Conservation (phyloP, 1,284 basidiomycete genomes). For the Ganoderma lingzhi region DNA sequence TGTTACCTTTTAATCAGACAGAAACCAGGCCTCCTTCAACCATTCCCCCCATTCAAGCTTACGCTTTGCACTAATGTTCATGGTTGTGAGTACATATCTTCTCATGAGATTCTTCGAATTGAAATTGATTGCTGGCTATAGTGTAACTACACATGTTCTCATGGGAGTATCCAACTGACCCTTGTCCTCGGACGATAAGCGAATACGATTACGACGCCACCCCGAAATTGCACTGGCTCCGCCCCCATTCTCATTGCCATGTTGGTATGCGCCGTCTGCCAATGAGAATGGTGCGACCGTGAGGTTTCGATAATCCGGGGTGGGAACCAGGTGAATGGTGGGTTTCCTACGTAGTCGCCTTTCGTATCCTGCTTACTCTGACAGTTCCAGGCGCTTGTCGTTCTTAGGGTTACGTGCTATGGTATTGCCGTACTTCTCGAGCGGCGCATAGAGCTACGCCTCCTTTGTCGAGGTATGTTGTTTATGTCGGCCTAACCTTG, state of each 20-base stretch:
- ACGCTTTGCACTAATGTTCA: not conserved
- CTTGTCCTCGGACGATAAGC: not conserved
- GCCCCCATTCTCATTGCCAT: not conserved
- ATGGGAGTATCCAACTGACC: not conserved
- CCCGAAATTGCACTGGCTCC: not conserved
- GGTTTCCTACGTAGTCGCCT: not conserved
- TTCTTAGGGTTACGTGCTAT: not conserved
- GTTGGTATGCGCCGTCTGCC: no score
- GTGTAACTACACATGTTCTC: not conserved
- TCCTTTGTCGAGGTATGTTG: not conserved
- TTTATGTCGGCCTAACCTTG: not conserved
- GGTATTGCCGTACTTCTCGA: not conserved
- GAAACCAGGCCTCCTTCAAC: not conserved
- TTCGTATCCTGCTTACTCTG: not conserved
- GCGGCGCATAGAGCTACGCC: not conserved
- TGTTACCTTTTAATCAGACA: not conserved
- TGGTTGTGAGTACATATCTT: not conserved
- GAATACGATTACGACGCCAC: not conserved
- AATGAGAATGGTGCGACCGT: not conserved
- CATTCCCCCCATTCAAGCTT: not conserved
- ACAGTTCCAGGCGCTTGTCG: not conserved
- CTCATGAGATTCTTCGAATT: not conserved
- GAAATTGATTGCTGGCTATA: not conserved
- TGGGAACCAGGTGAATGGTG: not conserved
- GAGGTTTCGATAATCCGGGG: not conserved